A percentile compares a stretch with the other conserved stretches of the same genome.
Evolutionary conservation across 139 green algal species (phyloP).

Genomic region (Picochlorum sp.): DNA sequence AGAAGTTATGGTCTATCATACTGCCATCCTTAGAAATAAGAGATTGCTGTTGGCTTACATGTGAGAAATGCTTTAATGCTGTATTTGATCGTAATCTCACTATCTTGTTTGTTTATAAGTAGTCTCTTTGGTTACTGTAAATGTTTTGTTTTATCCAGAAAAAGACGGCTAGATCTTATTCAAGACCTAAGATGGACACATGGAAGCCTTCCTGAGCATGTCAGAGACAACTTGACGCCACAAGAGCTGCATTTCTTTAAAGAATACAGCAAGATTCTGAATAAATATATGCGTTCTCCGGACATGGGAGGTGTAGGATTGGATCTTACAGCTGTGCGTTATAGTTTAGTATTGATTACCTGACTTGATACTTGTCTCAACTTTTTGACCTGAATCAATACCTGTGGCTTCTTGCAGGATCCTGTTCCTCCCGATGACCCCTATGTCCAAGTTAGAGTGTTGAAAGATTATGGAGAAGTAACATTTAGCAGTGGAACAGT

Average conservation of each 20-base stretch:
- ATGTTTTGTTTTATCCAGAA: slow-evolving; percentile 12
- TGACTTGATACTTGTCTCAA: background rate
- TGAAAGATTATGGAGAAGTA: slow-evolving; percentile 37
- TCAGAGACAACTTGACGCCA: slow-evolving; percentile 29
- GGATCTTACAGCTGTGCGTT: slow-evolving; percentile 31
- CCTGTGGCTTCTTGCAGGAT: slow-evolving; percentile 17
- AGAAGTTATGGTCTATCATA: slow-evolving; percentile 42
- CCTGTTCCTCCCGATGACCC: slow-evolving; percentile 34
- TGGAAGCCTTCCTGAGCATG: slow-evolving; percentile 25
- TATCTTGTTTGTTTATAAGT: slow-evolving; percentile 8
- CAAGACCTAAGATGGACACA: slow-evolving; percentile 36
- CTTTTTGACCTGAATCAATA: background rate
- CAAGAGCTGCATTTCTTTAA: slow-evolving; percentile 28
- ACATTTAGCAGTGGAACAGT: slow-evolving; percentile 32
- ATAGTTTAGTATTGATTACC: slow-evolving; percentile 1
- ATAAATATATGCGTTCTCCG: slow-evolving; percentile 25
- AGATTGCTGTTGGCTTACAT: slow-evolving; percentile 35
- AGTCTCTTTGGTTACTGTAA: too few species aligned
- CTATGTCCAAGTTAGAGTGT: slow-evolving; percentile 32
- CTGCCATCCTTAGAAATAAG: slow-evolving; percentile 46
- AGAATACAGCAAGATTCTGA: slow-evolving; percentile 32
- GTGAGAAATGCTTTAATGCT: slow-evolving; percentile 12
- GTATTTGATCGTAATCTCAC: background rate
- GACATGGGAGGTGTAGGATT: slow-evolving; percentile 27
- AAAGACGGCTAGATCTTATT: slow-evolving; percentile 30